Evolutionary conservation across 495 filamentous ascomycete species (phyloP).

Genomic region (Chaetomium tenue): DNA sequence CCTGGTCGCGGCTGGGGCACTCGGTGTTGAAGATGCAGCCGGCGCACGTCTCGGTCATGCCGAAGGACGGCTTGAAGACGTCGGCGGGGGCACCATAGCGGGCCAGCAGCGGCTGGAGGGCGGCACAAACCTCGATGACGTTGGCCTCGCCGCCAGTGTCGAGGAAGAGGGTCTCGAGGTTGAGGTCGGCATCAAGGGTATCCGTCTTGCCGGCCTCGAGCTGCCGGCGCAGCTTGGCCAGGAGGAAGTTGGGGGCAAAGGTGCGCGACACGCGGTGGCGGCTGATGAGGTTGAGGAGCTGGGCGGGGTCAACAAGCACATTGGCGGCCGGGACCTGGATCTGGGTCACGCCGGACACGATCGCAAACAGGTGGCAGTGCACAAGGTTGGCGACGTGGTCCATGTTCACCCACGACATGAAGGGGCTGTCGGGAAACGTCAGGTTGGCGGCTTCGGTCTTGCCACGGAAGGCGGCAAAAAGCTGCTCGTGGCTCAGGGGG

Average conservation of each 20-base stretch:
- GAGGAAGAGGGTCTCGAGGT: constrained; percentile 16
- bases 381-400: constrained; percentile 56
- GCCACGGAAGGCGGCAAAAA: constrained; percentile 47
- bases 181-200: constrained; percentile 12
- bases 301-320: constrained; percentile 43
- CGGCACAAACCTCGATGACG: constrained; percentile 26
- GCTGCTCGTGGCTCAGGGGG: constrained; percentile 43
- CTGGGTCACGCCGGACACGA: constrained; percentile 43
- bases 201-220: constrained; percentile 8
- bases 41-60: constrained; percentile 59
- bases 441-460: constrained; percentile 34
- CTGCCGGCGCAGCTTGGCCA: constrained; percentile 33
- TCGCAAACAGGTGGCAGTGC: constrained; percentile 52
- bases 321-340: constrained; percentile 47
- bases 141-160: constrained; percentile 33
- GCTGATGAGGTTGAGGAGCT: constrained; percentile 44
- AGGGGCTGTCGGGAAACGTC: constrained; percentile 25
- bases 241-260: constrained; percentile 60
- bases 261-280: constrained; percentile 45
- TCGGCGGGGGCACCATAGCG: constrained; percentile 37
- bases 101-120: constrained; percentile 35
- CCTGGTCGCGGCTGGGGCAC: constrained; percentile 26
- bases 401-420: constrained; percentile 54
- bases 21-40: constrained; percentile 44
- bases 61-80: constrained; percentile 50